Evolutionary conservation across 768 basidiomycete species (phyloP), one percentile per base, ranked within the genome.

Genomic region (Lactarius pseudohatsudake): DNA sequence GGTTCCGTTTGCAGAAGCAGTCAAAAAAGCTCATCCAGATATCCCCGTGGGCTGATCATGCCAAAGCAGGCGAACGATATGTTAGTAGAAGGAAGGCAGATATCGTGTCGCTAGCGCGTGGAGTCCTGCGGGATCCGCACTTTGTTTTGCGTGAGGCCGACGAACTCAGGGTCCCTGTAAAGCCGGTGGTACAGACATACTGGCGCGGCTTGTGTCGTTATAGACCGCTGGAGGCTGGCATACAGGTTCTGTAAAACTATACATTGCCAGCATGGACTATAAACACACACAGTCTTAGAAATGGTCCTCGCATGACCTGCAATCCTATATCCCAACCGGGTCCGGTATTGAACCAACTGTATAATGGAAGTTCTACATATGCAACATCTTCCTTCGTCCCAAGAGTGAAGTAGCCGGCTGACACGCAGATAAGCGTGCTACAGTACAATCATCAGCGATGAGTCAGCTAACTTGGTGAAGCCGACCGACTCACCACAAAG

Each of bases 171-270:
- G 82, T 83, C 7, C 81, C 82, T 1, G 82, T 90, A n/a, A 86
- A 87, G 70, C 80, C 86, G 2, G 87, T 90, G 0, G 85, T 84
- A 59, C 90, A 93, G 72, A 92, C 91, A 90, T 72, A 86, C 62
- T 81, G 60, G 75, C 73, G 9, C 71, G 71, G 9, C 61, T n/a
- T 20, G n/a, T 16, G 30, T 40, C 57, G 10, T 20, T 5, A n/a
- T 59, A 95, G 73, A 40, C 32, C 32, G 16, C 36, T 28, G 26
- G 26, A 16, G 36, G 16, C 41, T 18, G 16, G 18, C 18, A 41
- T 18, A 6, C 41, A 16, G 16, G 41, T 18, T 40, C 40, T 40
- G 40, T 40, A 34, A 34, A 7, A 34, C 9, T 34, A 34, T 34
- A 34, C 34, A 26, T 26, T 34, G 9, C 34, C 34, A 32, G 34